Percentiles rank a stretch among this genome's conserved stretches.
phyloP scores from a whole-genome alignment of 164 flowering plant genomes.

The Tetrastigma voinierianum region DNA sequence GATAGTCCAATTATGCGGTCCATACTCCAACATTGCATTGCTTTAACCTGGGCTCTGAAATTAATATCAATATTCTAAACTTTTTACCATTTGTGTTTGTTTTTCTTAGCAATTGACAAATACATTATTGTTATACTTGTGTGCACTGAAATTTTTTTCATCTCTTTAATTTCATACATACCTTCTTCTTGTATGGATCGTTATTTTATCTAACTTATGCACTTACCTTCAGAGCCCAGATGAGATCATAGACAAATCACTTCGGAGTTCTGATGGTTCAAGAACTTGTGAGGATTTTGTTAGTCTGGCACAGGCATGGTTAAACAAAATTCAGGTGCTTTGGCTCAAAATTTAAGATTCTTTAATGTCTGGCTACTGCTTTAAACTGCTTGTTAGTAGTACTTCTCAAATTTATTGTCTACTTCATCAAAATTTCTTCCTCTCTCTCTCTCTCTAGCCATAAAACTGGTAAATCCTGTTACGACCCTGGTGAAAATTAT shows the following conservation, averaged over 20 bases:
- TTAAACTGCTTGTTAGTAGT: background rate
- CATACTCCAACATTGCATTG: background rate
- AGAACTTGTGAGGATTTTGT: slow-evolving; percentile 85
- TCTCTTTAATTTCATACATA: background rate
- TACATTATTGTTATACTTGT: background rate
- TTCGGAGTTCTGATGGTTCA: slow-evolving; percentile 64
- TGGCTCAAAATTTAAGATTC: background rate
- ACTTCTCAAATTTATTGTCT: background rate
- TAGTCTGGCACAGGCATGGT: slow-evolving; percentile 77
- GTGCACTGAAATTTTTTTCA: background rate
- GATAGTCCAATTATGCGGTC: background rate
- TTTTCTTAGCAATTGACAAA: background rate
- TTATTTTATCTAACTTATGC: slow-evolving; percentile 11
- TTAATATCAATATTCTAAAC: background rate
- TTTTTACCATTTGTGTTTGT: background rate
- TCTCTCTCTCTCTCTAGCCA: too few relatives aligned
- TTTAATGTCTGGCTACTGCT: background rate
- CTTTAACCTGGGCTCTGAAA: background rate
- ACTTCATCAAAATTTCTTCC: background rate
- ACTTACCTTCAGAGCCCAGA: slow-evolving; percentile 71
- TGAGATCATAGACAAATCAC: slow-evolving; percentile 84
- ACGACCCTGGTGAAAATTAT: too few relatives aligned
- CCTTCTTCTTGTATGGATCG: background rate
- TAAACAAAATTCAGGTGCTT: slow-evolving; percentile 80
- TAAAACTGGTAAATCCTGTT: too few relatives aligned